Percentiles rank a stretch among this genome's conserved stretches.
phyloP scores from a whole-genome alignment of 805 yeast species.

The Metschnikowia chrysomelidarum region DNA sequence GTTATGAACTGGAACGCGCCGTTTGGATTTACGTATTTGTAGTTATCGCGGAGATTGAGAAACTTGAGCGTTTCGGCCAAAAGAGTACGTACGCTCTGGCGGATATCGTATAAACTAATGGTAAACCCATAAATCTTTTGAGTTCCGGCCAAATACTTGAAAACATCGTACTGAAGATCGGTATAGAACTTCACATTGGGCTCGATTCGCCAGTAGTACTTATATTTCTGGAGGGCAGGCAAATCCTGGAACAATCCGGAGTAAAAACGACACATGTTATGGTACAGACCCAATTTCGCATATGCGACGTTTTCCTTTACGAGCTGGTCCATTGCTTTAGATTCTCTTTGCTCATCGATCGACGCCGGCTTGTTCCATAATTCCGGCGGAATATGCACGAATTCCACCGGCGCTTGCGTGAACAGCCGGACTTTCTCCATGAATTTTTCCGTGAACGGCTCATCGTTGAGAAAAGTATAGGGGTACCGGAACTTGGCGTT shows the following conservation, averaged over 20 bases:
- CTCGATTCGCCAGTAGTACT: conserved; percentile 80
- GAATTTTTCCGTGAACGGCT: conserved; percentile 59
- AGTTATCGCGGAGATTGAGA: conserved; percentile 54
- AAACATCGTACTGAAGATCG: conserved; percentile 71
- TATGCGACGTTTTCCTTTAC: conserved; percentile 51
- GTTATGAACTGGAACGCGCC: conserved; percentile 55
- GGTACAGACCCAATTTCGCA: conserved; percentile 63
- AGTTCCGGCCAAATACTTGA: conserved; percentile 67
- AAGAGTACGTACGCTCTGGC: conserved; percentile 56
- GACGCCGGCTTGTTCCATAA: conserved; percentile 59
- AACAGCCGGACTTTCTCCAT: conserved; percentile 39
- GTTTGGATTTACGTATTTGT: conserved; percentile 45
- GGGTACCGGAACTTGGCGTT: conserved; percentile 75
- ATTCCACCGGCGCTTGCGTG: conserved; percentile 32
- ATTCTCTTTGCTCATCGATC: conserved; percentile 48
- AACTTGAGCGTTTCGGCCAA: conserved; percentile 72
- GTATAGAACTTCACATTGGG: conserved; percentile 69
- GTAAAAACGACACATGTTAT: conserved; percentile 83
- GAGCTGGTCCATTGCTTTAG: conserved; percentile 39
- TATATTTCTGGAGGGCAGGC: conserved; percentile 57
- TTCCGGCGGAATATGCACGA: conserved; percentile 40
- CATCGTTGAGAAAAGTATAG: conserved; percentile 76
- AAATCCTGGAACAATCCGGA: conserved; percentile 62
- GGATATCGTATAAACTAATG: conserved; percentile 66
- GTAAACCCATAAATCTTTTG: conserved; percentile 73